phyloP scores from a whole-genome alignment of 2,329 filamentous ascomycete species.

The Aureobasidium sp. region DNA sequence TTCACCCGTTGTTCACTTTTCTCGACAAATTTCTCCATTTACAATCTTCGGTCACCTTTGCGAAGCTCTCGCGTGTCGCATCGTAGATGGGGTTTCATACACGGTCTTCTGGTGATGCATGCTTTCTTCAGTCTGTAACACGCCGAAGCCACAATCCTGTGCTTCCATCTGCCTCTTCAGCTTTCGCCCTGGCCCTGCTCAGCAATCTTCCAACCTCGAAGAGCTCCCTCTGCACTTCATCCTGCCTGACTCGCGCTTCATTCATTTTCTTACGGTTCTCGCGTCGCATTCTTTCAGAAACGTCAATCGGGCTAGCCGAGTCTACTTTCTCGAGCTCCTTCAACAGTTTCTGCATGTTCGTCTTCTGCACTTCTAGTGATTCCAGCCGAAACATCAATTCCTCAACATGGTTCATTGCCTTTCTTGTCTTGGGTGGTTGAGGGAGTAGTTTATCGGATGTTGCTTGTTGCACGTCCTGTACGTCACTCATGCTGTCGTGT shows the following conservation, averaged over 20 bases:
- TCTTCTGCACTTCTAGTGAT: conserved; percentile 57
- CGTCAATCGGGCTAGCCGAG: conserved; percentile 58
- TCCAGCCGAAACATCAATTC: conserved; percentile 60
- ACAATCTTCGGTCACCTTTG: background rate
- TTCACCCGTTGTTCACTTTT: background rate
- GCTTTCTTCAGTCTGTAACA: conserved; percentile 48
- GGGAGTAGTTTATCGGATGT: conserved; percentile 24
- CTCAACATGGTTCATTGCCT: conserved; percentile 46
- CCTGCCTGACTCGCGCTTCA: conserved; percentile 57
- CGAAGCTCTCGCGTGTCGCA: background rate
- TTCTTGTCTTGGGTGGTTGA: conserved; percentile 5
- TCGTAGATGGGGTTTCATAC: background rate
- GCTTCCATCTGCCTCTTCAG: conserved; percentile 51
- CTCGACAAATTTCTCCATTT: background rate
- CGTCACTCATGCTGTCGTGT: conserved; percentile 20
- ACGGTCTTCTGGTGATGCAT: background rate
- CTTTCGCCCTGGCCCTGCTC: conserved; percentile 67
- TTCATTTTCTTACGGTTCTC: conserved; percentile 59
- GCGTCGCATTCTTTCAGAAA: conserved; percentile 51
- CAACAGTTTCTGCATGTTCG: conserved; percentile 66
- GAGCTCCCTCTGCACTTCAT: conserved; percentile 67
- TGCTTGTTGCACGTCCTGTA: conserved; percentile 18
- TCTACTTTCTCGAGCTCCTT: conserved; percentile 71
- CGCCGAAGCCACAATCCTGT: conserved; percentile 71
- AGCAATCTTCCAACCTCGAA: conserved; percentile 72